Evolutionary conservation across 371 early-diverging fungal genomes (phyloP).

Genomic region (Rhizopus microsporus): DNA sequence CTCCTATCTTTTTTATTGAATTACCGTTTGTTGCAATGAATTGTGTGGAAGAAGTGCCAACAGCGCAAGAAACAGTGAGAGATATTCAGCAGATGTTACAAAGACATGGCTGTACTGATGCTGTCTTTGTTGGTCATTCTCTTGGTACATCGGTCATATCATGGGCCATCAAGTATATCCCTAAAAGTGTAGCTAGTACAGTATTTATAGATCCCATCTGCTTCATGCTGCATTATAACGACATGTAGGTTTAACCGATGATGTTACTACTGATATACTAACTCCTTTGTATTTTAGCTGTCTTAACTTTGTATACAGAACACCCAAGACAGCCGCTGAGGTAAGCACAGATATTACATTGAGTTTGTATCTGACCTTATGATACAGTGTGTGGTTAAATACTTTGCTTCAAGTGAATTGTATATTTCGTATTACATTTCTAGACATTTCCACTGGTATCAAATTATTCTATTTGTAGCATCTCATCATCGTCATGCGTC

Average conservation of each 20-base stretch:
- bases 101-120: slow-evolving; percentile 54
- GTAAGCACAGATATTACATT: slow-evolving; percentile 12
- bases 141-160: slow-evolving; percentile 65
- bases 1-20: slow-evolving; percentile 69
- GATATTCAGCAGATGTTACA: slow-evolving; percentile 65
- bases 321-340: slow-evolving; percentile 63
- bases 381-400: slow-evolving; percentile 54
- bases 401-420: slow-evolving; percentile 70
- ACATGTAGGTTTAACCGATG: slow-evolving; percentile 37
- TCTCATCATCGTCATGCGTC: slow-evolving; percentile 21
- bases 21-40: slow-evolving; percentile 72
- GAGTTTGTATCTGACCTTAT: too few relatives aligned
- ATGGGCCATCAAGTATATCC: slow-evolving; percentile 50
- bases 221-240: slow-evolving; percentile 67
- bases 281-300: slow-evolving; percentile 31
- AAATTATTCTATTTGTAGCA: slow-evolving; percentile 53
- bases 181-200: slow-evolving; percentile 50
- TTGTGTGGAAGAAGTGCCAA: slow-evolving; percentile 60
- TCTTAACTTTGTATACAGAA: slow-evolving; percentile 68
- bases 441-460: slow-evolving; percentile 70
- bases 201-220: slow-evolving; percentile 70
- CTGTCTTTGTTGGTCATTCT: slow-evolving; percentile 71
- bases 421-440: slow-evolving; percentile 67
- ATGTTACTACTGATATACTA: background rate
- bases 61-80: slow-evolving; percentile 58